Conservation (phyloP, 345 rosid species). For the Eucalyptus pumila region DNA sequence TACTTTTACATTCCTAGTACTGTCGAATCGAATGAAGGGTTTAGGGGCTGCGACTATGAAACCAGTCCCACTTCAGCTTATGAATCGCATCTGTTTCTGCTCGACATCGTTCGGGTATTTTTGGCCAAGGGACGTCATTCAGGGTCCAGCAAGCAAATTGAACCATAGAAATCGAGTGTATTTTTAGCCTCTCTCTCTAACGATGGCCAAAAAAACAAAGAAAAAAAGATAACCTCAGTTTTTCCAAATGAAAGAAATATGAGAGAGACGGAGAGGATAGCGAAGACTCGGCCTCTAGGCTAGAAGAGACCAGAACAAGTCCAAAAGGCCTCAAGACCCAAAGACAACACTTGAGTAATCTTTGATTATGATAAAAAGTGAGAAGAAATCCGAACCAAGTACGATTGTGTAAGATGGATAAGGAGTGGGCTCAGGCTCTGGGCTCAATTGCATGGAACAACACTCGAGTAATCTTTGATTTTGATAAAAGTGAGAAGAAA, state of each 20-base stretch:
- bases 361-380: background rate
- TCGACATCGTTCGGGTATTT: background rate
- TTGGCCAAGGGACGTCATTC: background rate
- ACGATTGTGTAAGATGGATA: background rate
- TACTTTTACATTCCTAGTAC: background rate
- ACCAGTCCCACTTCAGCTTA: background rate
- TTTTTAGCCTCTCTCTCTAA: background rate
- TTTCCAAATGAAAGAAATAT: background rate
- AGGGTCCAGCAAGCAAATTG: background rate
- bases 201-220: background rate
- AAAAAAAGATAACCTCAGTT: background rate
- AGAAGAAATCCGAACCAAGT: background rate
- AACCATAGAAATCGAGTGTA: background rate
- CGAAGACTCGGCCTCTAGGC: background rate
- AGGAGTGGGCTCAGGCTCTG: too few species aligned
- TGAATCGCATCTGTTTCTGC: background rate
- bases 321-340: background rate
- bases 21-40: background rate
- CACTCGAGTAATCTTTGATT: background rate
- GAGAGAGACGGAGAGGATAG: background rate
- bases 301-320: background rate
- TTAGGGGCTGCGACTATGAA: background rate
- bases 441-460: background rate
- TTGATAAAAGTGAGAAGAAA: background rate
- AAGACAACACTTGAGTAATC: background rate